These are phyloP conservation scores for Pseudogymnoascus sp. DNA, from an alignment of 2,329 filamentous ascomycete species.

Conservation along the genomic window DNA sequence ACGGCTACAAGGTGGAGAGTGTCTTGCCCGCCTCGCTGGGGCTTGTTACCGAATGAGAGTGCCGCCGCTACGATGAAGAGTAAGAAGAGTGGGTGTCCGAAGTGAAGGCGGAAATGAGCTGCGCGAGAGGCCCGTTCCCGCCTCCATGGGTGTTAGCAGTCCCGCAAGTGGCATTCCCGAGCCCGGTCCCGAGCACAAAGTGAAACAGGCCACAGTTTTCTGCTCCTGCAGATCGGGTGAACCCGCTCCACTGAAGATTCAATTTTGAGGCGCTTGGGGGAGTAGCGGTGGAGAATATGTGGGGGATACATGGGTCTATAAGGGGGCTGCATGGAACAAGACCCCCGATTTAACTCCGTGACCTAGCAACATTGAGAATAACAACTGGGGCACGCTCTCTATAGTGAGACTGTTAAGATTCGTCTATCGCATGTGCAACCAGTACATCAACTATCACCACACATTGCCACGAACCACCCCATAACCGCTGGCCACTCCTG, in stretches of 20 bases:
- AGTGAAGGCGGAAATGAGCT: neutral
- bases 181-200: neutral
- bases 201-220: neutral
- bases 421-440: neutral
- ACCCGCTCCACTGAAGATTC: neutral
- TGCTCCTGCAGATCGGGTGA: neutral
- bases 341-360: neutral
- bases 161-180: neutral
- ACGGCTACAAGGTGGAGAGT: neutral
- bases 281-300: neutral
- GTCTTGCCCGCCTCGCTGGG: neutral
- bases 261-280: neutral
- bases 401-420: neutral
- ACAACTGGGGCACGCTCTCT: neutral
- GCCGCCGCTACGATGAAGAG: neutral
- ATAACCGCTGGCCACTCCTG: neutral
- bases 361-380: neutral
- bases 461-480: neutral
- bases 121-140: neutral
- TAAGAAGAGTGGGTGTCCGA: neutral
- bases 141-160: neutral
- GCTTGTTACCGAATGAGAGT: neutral
- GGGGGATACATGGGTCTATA: neutral
- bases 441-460: neutral
- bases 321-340: neutral